phyloP scores from a whole-genome alignment of 2,329 filamentous ascomycete species.

The Ilyonectria robusta region DNA sequence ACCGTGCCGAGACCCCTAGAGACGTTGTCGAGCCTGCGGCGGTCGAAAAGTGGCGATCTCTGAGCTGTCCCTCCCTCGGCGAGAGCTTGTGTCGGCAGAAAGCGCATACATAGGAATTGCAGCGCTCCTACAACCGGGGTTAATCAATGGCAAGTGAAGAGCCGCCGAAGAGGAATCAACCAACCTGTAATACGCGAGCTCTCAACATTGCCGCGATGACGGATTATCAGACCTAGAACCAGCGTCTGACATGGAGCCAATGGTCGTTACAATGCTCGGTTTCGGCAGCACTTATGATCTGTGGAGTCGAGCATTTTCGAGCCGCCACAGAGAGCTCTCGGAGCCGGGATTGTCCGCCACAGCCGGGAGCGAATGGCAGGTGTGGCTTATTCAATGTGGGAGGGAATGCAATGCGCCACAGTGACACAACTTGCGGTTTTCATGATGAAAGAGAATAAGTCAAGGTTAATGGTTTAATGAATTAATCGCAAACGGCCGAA shows the following conservation, averaged over 20 bases:
- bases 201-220: conserved; percentile 58
- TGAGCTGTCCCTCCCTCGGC: conserved; percentile 33
- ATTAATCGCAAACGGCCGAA: no score
- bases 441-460: neutral
- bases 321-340: conserved; percentile 36
- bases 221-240: conserved; percentile 36
- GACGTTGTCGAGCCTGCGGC: conserved; percentile 27
- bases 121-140: conserved; percentile 50
- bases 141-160: conserved; percentile 11
- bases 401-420: conserved; percentile 10
- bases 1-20: conserved; percentile 9
- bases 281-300: conserved; percentile 23
- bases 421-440: neutral
- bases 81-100: conserved; percentile 54
- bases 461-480: no score
- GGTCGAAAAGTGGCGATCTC: conserved; percentile 35
- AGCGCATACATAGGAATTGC: conserved; percentile 58
- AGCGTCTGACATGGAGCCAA: conserved; percentile 40
- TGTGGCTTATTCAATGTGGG: conserved; percentile 3
- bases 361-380: conserved; percentile 4
- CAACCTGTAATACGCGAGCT: conserved; percentile 58
- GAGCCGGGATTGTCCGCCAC: conserved; percentile 45
- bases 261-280: conserved; percentile 28
- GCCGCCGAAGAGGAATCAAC: conserved; percentile 17
- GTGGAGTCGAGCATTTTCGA: conserved; percentile 40